Evolutionary conservation across 1,284 basidiomycete genomes (phyloP), one percentile per base, ranked within the genome.

Genomic region (Moniliella sp.): DNA sequence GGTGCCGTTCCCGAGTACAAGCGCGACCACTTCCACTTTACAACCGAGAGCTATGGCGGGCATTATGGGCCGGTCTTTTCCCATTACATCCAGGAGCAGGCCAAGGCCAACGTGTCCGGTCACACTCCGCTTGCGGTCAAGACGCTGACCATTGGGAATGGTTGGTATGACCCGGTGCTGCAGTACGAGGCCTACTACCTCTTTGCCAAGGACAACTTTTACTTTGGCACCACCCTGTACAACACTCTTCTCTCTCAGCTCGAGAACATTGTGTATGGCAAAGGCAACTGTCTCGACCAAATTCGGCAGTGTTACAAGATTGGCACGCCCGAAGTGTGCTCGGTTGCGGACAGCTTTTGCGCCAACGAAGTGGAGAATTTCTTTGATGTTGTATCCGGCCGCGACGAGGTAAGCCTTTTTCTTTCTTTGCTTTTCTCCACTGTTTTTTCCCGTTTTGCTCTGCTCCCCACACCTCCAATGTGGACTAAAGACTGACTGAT

Each of bases 101-200:
- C 31, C 21, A 23, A 23, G 8, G 21, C 8, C 8, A n/a, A 38
- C 61, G 63, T 25, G 12, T 25, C n/a, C 57, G 64, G n/a, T 65
- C 68, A 7, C 63, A 62, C 5, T 5, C 57, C 57, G n/a, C 66
- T 76, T 31, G 72, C 75, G 48, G 64, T 76, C 12, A 67, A 72
- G 46, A 66, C 68, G 10, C 65, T 75, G 13, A 70, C 71, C 15
- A 65, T 76, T 27, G 73, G 73, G 4, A 66, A 47, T 18, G 42
- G 40, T 2, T 47, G 47, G 45, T 46, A 40, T 30, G 42, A 43
- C 16, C 48, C 48, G 7, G 26, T 33, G 25, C 34, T 46, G 10
- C 46, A 50, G 31, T 48, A 50, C 28, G 34, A 38, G 7, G 43
- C 46, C 2, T 50, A 40, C 29, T 48, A 50, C 46, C 46, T 48